Conservation (phyloP, 176 grass and related monocot genomes). For the Oryza glaberrima region DNA sequence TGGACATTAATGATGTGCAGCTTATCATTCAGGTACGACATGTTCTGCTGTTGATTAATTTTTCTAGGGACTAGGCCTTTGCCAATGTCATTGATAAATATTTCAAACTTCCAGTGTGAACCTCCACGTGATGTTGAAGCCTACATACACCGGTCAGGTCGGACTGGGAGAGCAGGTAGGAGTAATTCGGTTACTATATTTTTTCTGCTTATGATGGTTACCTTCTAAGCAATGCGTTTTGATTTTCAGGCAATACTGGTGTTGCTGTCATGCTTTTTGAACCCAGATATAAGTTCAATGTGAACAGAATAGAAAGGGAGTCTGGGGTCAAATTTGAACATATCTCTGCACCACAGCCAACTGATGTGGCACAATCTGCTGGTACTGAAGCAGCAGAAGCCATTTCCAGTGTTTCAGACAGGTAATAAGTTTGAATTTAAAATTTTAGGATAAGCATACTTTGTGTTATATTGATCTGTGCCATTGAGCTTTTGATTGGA, state of each 20-base stretch:
- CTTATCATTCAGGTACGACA: conserved; percentile 89
- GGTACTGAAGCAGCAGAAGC: conserved; percentile 91
- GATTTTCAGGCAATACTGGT: conserved; percentile 83
- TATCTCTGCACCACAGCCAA: conserved; percentile 84
- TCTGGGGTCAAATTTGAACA: conserved; percentile 93
- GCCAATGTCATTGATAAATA: neutral
- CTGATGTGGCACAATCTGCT: conserved; percentile 91
- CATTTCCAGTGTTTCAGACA: conserved; percentile 89
- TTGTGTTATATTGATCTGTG: neutral
- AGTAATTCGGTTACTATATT: neutral
- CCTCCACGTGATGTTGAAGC: conserved; percentile 98
- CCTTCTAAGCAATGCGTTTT: conserved; percentile 11
- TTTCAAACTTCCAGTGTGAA: conserved; percentile 70
- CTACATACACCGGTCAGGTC: conserved; percentile 94
- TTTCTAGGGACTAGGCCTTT: conserved; percentile 13
- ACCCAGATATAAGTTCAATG: conserved; percentile 61
- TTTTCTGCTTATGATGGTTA: neutral
- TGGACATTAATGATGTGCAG: conserved; percentile 96
- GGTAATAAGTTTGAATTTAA: conserved; percentile 38
- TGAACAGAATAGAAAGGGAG: conserved; percentile 79
- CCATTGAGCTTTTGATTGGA: conserved; percentile 6
- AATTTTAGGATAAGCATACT: neutral
- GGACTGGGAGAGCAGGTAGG: conserved; percentile 94
- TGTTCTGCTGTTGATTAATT: conserved; percentile 9
- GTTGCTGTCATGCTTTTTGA: conserved; percentile 91